Evolutionary conservation across 305 asterid species (phyloP), one percentile per base, ranked within the genome.

Genomic region (Fraxinus ornus): DNA sequence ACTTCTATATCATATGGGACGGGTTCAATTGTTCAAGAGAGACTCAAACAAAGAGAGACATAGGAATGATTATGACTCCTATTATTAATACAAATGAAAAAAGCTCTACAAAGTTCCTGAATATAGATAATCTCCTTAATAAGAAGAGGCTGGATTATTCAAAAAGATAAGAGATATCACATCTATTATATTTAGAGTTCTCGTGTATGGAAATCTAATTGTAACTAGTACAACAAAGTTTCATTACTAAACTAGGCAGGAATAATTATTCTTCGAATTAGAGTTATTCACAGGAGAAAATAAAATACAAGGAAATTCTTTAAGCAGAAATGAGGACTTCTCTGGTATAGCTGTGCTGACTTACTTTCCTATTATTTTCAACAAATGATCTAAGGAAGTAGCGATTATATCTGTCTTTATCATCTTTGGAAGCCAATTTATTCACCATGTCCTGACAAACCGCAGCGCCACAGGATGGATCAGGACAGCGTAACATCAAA

Each of bases 381-480:
- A 94, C 86, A 77, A 90, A 94, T 3, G 98, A 94, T 88, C 95
- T 86, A 84, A 90, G 75, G 64, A 90, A 84, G 86, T 91, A 89
- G 79, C 92, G 91, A 49, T 82, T 80, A 62, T 94, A 91, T 82
- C 86, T 92, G 75, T 37, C 84, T 85, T 78, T 91, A 83, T 92
- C 93, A 26, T 92, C 94, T 5, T 82, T 47, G 41, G 88, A 78
- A 73, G 91, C 93, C 89, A 94, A 82, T 32, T 77, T 84, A 70
- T 90, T 87, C 86, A 94, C 91, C 97, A 94, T 90, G 82, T 92
- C 93, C 86, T 88, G 89, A 78, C 92, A 94, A 78, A 94, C 83
- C 37, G 95, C 93, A 66, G 93, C 98, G 35, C 90, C 86, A 83
- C 97, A 94, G 64, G 93, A 89, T 84, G 97, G 98, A 86, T 91